A percentile compares a stretch with the other conserved stretches of the same genome.
phyloP scores from a whole-genome alignment of 257 asterid species.

The Solanum chiquidenum region DNA sequence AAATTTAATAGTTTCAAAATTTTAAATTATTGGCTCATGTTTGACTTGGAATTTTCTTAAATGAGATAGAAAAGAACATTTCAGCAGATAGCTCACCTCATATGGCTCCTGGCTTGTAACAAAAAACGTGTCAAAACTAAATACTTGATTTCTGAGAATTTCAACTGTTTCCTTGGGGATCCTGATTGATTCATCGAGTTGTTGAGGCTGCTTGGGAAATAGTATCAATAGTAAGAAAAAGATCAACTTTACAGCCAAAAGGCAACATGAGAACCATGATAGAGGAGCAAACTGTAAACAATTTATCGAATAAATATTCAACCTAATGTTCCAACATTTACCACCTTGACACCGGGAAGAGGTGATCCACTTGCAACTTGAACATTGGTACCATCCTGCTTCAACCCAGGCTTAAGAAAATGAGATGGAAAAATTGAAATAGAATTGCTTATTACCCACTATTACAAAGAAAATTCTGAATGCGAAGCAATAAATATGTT shows the following conservation, averaged over 20 bases:
- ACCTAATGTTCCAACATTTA: conserved; percentile 18
- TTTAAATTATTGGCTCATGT: background rate
- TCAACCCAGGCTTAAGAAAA: conserved; percentile 12
- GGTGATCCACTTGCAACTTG: conserved; percentile 86
- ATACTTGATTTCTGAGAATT: conserved; percentile 75
- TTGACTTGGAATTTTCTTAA: background rate
- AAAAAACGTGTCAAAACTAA: conserved; percentile 92
- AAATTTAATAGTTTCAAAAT: background rate
- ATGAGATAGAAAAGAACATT: background rate
- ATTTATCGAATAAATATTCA: background rate
- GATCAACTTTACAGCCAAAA: background rate
- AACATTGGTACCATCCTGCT: conserved; percentile 38
- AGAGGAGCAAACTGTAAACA: background rate
- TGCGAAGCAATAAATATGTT: background rate
- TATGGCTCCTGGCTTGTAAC: conserved; percentile 97
- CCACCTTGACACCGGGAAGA: conserved; percentile 97
- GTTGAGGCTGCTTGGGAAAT: conserved; percentile 42
- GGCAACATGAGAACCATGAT: background rate
- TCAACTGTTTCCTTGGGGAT: conserved; percentile 83
- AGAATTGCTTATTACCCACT: background rate
- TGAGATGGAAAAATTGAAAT: background rate
- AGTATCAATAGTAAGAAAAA: conserved; percentile 3
- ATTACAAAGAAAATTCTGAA: background rate
- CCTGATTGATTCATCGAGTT: conserved; percentile 64
- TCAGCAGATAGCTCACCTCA: conserved; percentile 52